These are phyloP conservation scores for Platanus orientalis DNA, from an alignment of 164 flowering plant species.

Conservation along the genomic window DNA sequence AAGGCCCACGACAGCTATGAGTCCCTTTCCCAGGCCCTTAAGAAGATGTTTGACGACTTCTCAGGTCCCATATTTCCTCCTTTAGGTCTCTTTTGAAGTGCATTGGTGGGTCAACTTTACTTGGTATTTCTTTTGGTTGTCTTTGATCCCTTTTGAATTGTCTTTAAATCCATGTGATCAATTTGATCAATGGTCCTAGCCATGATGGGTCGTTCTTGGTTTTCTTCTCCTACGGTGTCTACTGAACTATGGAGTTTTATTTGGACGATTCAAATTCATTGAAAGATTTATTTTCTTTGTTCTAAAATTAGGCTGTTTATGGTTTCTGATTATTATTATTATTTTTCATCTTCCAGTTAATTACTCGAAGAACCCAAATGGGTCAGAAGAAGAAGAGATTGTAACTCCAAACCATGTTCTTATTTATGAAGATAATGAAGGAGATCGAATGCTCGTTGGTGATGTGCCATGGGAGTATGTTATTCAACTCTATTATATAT, in stretches of 20 bases:
- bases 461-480: too few species aligned
- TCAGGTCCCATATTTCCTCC: slow-evolving; percentile 3
- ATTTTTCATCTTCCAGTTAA: neutral
- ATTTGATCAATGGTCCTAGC: too few species aligned
- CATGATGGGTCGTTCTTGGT: too few species aligned
- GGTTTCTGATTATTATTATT: neutral
- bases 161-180: too few species aligned
- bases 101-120: neutral
- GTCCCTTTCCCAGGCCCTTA: slow-evolving; percentile 18
- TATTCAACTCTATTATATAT: too few species aligned
- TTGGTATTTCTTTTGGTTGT: neutral
- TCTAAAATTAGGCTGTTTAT: neutral
- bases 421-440: too few species aligned
- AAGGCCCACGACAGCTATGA: slow-evolving; percentile 17
- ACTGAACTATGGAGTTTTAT: too few species aligned
- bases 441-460: too few species aligned
- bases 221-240: too few species aligned
- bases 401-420: slow-evolving; percentile 6
- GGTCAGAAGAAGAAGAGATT: neutral
- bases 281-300: too few species aligned
- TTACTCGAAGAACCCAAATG: slow-evolving; percentile 7
- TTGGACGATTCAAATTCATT: neutral
- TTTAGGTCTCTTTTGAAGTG: neutral
- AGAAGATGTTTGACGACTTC: slow-evolving; percentile 17
- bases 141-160: too few species aligned